Conservation (phyloP, 768 basidiomycete species). For the Tricholoma flavovirens region DNA sequence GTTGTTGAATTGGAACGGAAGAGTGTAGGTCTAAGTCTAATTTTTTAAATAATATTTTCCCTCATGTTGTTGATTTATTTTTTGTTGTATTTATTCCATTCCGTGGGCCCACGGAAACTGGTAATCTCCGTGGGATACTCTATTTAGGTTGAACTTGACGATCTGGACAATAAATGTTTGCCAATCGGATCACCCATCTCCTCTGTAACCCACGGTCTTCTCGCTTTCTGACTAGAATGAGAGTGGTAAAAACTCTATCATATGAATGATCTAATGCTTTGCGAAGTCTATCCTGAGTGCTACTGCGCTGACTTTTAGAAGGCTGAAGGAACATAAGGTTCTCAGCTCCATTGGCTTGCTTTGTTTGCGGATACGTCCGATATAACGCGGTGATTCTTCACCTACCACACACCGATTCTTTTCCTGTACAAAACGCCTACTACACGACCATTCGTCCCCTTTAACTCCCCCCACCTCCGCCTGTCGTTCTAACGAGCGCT, state of each 20-base stretch:
- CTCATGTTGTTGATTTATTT: not conserved
- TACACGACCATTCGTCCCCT: not conserved
- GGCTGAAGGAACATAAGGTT: not conserved
- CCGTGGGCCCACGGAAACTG: too few relatives aligned
- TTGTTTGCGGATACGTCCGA: not conserved
- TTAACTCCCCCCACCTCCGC: not conserved
- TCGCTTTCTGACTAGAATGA: not conserved
- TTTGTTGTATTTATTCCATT: not conserved
- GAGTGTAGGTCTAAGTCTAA: slow-evolving; percentile 15
- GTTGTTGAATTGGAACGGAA: slow-evolving; percentile 41
- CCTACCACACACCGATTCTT: not conserved
- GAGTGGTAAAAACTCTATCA: too few relatives aligned
- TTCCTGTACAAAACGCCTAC: too few relatives aligned
- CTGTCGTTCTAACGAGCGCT: not conserved
- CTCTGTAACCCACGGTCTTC: not conserved
- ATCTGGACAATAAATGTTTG: too few relatives aligned
- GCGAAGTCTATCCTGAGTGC: too few relatives aligned
- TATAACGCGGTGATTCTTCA: not conserved
- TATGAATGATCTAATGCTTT: too few relatives aligned
- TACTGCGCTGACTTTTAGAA: not conserved
- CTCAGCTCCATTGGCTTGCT: not conserved
- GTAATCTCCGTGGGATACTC: too few relatives aligned
- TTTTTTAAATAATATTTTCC: not conserved
- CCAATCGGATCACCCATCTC: too few relatives aligned
- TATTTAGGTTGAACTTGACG: too few relatives aligned